Base-by-base conservation (phyloP, 2,329 filamentous ascomycete genomes). In the Talaromyces verruculosus region DNA sequence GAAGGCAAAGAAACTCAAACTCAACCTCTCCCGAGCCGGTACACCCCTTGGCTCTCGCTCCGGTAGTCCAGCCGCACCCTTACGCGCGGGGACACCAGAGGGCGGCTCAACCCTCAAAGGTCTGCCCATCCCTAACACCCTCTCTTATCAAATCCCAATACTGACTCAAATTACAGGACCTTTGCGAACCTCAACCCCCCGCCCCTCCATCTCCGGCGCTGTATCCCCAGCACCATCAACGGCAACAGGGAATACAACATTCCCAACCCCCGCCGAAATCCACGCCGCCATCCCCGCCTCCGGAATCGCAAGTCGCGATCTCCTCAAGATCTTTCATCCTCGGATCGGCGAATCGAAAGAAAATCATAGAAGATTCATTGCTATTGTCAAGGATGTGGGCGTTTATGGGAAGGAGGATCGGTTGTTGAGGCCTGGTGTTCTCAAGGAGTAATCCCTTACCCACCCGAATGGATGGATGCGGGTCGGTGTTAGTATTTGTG, bases 31-130 rank as follows among this genome's bases (percentile, higher is more conserved):
- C 47, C 77, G 77, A 39, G 70, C 69, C 51, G 79, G 75, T 22
- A 83, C 82, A 10, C 83, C 83, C 2, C 78, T 77, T 67, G 82
- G 80, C 47, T 85, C 82, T 33, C 79, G 83, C 63, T 79, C 79
- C 57, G 80, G 76, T 15, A 85, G 83, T 67, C 83, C 80, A 73
- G 62, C 57, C 19, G 74, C 73, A 65, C 68, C 78, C 68, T 19
- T 73, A 64, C 78, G 78, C 64, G 77, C 78, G 30, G 77, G 74
- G 66, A 82, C 79, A 64, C 78, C 80, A 49, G 78, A 78, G 35
- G 71, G 68, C 49, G 64, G 53, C 28, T 57, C 65, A 63, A 67
- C 71, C 28, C 62, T 71, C 19, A 72, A 72, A 72, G 75, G 74
- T 70, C 73, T 66, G 73, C 39, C 57, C 43, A 22, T 22, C 22